phyloP scores from a whole-genome alignment of 2,329 filamentous ascomycete genomes.

The Penicillium aurantiogriseum region DNA sequence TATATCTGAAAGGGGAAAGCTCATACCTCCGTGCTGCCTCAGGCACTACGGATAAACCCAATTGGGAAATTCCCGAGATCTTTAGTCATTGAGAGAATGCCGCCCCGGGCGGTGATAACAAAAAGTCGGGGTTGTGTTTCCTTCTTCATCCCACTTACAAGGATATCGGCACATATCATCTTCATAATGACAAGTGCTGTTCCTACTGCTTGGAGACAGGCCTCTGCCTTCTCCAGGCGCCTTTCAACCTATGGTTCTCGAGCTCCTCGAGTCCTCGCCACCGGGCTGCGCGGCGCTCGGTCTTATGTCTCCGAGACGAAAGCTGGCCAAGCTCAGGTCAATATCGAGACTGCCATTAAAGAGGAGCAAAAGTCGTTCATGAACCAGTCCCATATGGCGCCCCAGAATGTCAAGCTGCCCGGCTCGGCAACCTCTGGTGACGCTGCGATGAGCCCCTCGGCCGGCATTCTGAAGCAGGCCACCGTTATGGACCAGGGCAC shows the following conservation, averaged over 20 bases:
- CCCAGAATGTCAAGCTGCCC: slow-evolving; percentile 60
- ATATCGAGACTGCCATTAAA: slow-evolving; percentile 78
- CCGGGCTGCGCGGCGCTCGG: slow-evolving; percentile 42
- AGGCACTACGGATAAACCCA: slow-evolving; percentile 18
- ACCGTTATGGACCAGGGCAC: slow-evolving; percentile 90
- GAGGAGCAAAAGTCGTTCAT: slow-evolving; percentile 80
- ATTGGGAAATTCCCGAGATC: slow-evolving; percentile 21
- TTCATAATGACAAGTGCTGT: slow-evolving; percentile 62
- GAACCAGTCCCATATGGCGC: slow-evolving; percentile 54
- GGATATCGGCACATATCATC: slow-evolving; percentile 20
- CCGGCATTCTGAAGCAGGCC: slow-evolving; percentile 82
- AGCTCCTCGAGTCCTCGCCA: slow-evolving; percentile 42
- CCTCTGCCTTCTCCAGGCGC: slow-evolving; percentile 59
- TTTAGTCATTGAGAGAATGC: slow-evolving; percentile 15
- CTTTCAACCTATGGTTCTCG: slow-evolving; percentile 44
- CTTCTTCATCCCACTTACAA: slow-evolving; percentile 27
- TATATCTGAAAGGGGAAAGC: background rate
- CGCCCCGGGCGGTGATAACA: slow-evolving; percentile 8
- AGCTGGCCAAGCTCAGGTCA: slow-evolving; percentile 67
- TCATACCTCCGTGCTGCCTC: background rate
- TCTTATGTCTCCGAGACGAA: slow-evolving; percentile 83
- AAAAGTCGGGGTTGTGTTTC: slow-evolving; percentile 14
- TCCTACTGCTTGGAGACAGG: slow-evolving; percentile 72
- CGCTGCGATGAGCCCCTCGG: slow-evolving; percentile 76
- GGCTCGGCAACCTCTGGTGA: slow-evolving; percentile 59